Evolutionary conservation across 306 rosid genomes (phyloP).

Genomic region (Cucumis melo): DNA sequence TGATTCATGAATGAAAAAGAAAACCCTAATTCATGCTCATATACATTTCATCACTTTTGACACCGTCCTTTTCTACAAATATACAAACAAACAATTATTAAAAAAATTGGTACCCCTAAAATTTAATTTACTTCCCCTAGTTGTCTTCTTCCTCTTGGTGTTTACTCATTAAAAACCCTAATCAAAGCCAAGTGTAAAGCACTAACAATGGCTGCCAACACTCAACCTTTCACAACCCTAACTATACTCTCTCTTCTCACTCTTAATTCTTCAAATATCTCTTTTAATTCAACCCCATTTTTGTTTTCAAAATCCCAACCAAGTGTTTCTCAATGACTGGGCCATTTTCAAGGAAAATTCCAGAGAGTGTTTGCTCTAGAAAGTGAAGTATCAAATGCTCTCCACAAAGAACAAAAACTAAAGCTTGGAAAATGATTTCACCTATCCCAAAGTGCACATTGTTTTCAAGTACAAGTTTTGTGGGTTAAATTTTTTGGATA

Average conservation of each 20-base stretch:
- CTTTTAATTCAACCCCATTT: no score
- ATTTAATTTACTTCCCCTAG: not conserved
- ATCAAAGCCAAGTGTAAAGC: slow-evolving; percentile 33
- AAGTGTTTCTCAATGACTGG: not conserved
- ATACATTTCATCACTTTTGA: not conserved
- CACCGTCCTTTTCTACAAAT: not conserved
- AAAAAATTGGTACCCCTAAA: not conserved
- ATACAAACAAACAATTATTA: no score
- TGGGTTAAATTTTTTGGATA: slow-evolving; percentile 2
- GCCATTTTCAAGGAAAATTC: not conserved
- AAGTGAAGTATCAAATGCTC: not conserved
- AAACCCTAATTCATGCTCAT: not conserved
- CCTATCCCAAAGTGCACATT: not conserved
- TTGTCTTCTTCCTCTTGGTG: slow-evolving; percentile 1
- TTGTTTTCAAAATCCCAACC: not conserved
- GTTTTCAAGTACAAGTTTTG: not conserved
- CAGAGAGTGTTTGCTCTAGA: not conserved
- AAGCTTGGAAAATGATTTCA: slow-evolving; percentile 4
- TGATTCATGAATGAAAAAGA: not conserved
- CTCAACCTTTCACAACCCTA: slow-evolving; percentile 7
- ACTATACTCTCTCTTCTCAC: not conserved
- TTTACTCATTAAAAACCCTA: not conserved
- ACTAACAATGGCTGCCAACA: slow-evolving; percentile 19
- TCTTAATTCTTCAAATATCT: not conserved
- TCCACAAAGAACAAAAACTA: not conserved